These are phyloP conservation scores for Pythium brachiatum DNA, from an alignment of 352 stramenopile species.

Conservation along the genomic window DNA sequence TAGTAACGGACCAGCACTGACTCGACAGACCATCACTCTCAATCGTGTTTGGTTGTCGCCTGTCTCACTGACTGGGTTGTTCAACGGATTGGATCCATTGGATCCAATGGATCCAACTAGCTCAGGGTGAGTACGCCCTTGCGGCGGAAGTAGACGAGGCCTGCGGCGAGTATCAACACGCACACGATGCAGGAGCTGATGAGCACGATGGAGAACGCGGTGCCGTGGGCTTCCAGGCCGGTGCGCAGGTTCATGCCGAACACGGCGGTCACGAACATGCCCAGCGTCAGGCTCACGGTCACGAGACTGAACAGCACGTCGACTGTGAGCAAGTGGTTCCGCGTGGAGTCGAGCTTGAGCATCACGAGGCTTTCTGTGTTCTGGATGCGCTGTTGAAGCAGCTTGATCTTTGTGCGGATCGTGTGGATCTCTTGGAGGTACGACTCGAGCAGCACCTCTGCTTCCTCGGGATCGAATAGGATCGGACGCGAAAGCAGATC, in stretches of 20 bases:
- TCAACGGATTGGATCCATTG: too few species aligned
- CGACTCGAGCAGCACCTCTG: conserved; percentile 68
- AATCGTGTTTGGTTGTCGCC: background rate
- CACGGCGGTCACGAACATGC: conserved; percentile 61
- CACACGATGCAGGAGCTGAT: background rate
- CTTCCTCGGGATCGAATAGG: conserved; percentile 68
- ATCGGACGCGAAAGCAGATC: conserved; percentile 47
- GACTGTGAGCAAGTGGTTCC: conserved; percentile 73
- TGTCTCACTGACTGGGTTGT: background rate
- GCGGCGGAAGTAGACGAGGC: background rate
- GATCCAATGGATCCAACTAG: background rate
- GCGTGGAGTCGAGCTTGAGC: conserved; percentile 73
- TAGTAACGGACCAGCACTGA: background rate
- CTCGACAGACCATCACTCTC: background rate
- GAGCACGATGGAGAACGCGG: background rate
- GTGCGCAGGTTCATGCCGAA: conserved; percentile 69
- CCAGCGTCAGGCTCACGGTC: conserved; percentile 57
- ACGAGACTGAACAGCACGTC: conserved; percentile 70
- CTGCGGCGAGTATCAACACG: background rate
- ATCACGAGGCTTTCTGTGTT: conserved; percentile 79
- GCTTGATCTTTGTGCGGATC: conserved; percentile 62
- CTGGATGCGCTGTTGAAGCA: conserved; percentile 75
- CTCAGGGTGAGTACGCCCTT: background rate
- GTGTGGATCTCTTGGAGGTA: conserved; percentile 82
- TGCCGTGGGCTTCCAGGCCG: background rate